phyloP scores from a whole-genome alignment of 2,329 filamentous ascomycete species.

The Fusarium coicis region DNA sequence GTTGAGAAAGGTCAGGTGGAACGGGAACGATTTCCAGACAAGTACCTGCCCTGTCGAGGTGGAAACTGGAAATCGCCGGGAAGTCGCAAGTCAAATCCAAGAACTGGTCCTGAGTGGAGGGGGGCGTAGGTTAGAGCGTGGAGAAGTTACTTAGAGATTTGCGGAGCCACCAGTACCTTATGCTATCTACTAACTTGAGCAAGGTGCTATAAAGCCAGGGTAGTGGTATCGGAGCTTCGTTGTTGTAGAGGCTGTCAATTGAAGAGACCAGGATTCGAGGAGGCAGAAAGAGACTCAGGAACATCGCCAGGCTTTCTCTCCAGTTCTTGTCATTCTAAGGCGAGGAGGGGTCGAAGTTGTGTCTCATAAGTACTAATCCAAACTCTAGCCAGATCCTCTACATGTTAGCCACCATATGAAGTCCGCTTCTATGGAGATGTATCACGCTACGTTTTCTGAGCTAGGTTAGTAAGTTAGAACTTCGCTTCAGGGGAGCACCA shows the following conservation, averaged over 20 bases:
- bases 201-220: background rate
- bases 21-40: constrained; percentile 31
- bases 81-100: constrained; percentile 27
- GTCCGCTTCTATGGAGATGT: background rate
- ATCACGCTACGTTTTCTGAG: background rate
- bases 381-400: background rate
- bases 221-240: background rate
- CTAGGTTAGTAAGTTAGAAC: background rate
- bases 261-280: background rate
- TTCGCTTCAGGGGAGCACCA: background rate
- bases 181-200: background rate
- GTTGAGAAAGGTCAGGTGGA: constrained; percentile 35
- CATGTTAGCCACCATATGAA: background rate
- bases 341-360: background rate
- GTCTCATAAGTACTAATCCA: background rate
- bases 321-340: background rate
- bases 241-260: background rate
- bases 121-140: constrained; percentile 32
- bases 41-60: constrained; percentile 33
- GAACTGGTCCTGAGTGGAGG: constrained; percentile 26
- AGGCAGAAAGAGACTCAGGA: background rate
- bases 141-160: constrained; percentile 33
- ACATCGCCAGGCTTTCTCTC: background rate
- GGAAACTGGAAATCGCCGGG: constrained; percentile 33
- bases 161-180: constrained; percentile 28